Base-by-base conservation (phyloP, 441 rosid genomes). In the Adansonia rubrostipa region DNA sequence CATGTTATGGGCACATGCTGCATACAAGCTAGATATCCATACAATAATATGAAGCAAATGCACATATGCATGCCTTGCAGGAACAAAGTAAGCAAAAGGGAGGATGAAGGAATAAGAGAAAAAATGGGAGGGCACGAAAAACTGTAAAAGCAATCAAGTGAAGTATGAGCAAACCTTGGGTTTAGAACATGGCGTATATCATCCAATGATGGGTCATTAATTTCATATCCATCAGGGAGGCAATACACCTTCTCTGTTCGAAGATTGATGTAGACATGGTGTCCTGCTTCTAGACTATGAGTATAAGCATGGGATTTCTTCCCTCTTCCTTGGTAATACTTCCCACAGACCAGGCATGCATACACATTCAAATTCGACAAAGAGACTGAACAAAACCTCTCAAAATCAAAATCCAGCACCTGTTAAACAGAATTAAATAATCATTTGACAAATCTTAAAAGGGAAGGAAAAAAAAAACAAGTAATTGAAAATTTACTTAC, bases 361-460 rank as follows among this genome's bases (percentile, higher is more conserved):
- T 92, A 96, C 61, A 94, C 99, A 85, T 94, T 93, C 83, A 96
- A 65, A 66, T 96, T 94, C 6, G 95, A 94, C 82, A 94, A 78
- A 9, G 99, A 94, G 11, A 96, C 99, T 0, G 98, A 94, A 82
- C 99, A 96, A 79, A 93, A 93, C 87, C 78, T 96, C 91, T 96
- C 98, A 63, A 96, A 96, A 88, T 96, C 99, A 86, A 96, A 96
- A 89, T 96, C 99, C 90, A 96, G 79, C 69, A 94, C 97, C 98
- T 94, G 89, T 79, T 80, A 51, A 14, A 40, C 77, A 33, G 1
- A 50, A 8, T n/a, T 36, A 9, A 72, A 77, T 6, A 53, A 54
- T 9, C 56, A 60, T 11, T 42, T 19, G 20, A 5, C 40, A 63
- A 19, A 73, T 33, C 47, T 17, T 36, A 7, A 28, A 28, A 28